phyloP scores from a whole-genome alignment of 768 basidiomycete species.

The Gymnopilus dilepis region DNA sequence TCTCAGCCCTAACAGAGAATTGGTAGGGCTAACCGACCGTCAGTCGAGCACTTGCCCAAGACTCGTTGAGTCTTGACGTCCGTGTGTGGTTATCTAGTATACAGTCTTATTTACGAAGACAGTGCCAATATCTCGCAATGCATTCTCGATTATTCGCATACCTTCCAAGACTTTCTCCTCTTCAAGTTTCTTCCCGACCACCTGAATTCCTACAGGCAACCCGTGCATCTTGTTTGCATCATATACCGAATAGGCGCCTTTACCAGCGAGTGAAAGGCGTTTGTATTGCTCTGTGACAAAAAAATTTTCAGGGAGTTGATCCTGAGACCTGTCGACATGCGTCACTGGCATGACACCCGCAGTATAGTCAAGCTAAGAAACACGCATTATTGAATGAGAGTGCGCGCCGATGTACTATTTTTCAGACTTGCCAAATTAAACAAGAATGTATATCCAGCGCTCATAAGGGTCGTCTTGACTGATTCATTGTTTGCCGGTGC shows the following conservation, averaged over 20 bases:
- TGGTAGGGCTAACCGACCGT: too few relatives aligned
- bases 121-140: constrained; percentile 30
- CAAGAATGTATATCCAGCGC: constrained; percentile 66
- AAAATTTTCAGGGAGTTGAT: constrained; percentile 4
- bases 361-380: constrained; percentile 15
- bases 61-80: too few relatives aligned
- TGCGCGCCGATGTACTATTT: constrained; percentile 8
- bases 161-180: constrained; percentile 77
- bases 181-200: constrained; percentile 65
- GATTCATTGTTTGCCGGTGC: constrained; percentile 60
- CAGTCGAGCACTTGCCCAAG: too few relatives aligned
- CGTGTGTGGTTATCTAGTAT: too few relatives aligned
- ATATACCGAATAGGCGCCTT: constrained; percentile 54
- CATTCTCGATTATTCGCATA: constrained; percentile 59
- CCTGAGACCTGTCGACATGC: constrained; percentile 7
- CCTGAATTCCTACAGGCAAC: constrained; percentile 69
- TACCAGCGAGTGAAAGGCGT: constrained; percentile 39
- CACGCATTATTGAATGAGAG: neutral
- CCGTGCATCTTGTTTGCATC: constrained; percentile 69
- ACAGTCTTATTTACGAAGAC: too few relatives aligned
- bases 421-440: constrained; percentile 62
- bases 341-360: constrained; percentile 15
- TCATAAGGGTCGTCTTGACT: constrained; percentile 56
- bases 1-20: too few relatives aligned
- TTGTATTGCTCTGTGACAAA: constrained; percentile 34